These are phyloP conservation scores for Lactifluus volemus DNA, from an alignment of 768 basidiomycete genomes.

Conservation along the genomic window DNA sequence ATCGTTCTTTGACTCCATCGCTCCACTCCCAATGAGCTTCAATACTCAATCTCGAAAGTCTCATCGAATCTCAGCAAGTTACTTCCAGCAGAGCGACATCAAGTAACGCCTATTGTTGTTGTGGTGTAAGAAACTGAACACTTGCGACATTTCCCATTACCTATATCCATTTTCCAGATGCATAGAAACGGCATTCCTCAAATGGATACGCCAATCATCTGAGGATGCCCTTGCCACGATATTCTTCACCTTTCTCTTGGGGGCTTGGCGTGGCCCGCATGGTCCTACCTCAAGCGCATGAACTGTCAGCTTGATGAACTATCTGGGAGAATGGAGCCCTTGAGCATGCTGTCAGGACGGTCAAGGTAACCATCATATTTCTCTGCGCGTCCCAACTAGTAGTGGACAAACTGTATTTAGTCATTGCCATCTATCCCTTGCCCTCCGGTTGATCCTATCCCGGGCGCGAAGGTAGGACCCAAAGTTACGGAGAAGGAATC, in stretches of 20 bases:
- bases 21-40: background rate
- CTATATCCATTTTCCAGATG: background rate
- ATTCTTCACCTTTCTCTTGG: background rate
- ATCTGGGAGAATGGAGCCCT: background rate
- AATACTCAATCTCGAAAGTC: background rate
- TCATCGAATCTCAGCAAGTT: background rate
- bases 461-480: too few relatives aligned
- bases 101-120: background rate
- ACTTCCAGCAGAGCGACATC: background rate
- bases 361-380: background rate
- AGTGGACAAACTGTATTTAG: background rate
- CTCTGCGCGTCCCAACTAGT: background rate
- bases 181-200: background rate
- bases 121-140: background rate
- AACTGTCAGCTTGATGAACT: background rate
- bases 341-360: background rate
- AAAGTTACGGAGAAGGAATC: background rate
- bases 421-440: background rate
- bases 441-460: background rate
- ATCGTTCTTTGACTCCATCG: background rate
- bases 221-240: background rate
- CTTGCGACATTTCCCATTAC: background rate
- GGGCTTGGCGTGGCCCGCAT: background rate
- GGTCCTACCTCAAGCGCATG: background rate
- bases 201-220: background rate